Evolutionary conservation across 306 rosid genomes (phyloP), one percentile per base, ranked within the genome.

Genomic region (Mucuna pruriens): DNA sequence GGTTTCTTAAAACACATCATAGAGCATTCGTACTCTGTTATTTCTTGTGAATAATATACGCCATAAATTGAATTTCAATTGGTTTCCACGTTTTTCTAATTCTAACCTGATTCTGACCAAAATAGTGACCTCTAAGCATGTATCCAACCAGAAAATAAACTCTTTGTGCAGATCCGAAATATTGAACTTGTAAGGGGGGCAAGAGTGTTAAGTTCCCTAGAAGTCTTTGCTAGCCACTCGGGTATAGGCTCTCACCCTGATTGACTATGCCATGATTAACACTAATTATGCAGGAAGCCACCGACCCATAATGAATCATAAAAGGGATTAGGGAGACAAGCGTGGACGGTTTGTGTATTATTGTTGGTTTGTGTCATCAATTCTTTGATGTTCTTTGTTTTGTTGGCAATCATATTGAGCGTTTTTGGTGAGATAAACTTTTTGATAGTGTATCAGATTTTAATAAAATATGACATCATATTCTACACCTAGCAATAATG

Each of bases 21-120:
- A n/a, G n/a, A n/a, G n/a, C n/a, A n/a, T n/a, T n/a, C n/a, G n/a
- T n/a, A n/a, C n/a, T n/a, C n/a, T n/a, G n/a, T n/a, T n/a, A n/a
- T n/a, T n/a, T n/a, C n/a, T n/a, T n/a, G 10, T 26, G 63, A 12
- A 33, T 20, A 13, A 42, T 0, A 9, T 17, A 62, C 10, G 8
- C 36, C 36, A n/a, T 13, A 80, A 25, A 42, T 20, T 55, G 42
- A 54, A 65, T 8, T 82, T 12, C 26, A n/a, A 33, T 49, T 77
- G 44, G 68, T 22, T 20, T 45, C 26, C 55, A 60, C 29, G 6
- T 0, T 10, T 39, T 62, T 63, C 69, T 33, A 52, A 6, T 19
- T 40, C 15, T 26, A 54, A 33, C 9, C 26, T 44, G 45, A 62
- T 46, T 31, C n/a, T 60, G 12, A n/a, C 34, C 29, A 3, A 15